phyloP scores from a whole-genome alignment of 805 yeast species.

The Candida hispaniensis region DNA sequence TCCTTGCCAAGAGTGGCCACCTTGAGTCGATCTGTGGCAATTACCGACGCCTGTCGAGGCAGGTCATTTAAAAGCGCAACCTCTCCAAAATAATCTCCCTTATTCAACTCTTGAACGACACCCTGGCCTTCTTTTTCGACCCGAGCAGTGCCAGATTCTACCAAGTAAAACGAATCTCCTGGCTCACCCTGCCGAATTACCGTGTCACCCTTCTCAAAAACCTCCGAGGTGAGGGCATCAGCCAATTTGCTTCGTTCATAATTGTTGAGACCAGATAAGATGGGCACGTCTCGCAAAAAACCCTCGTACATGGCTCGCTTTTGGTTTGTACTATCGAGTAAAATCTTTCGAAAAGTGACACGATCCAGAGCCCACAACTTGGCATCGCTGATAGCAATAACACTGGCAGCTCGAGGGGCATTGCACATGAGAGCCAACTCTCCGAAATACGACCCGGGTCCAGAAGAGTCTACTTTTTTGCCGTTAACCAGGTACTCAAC shows the following conservation, averaged over 20 bases:
- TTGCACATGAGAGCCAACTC: constrained; percentile 96
- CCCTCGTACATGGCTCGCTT: constrained; percentile 86
- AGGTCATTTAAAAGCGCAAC: constrained; percentile 82
- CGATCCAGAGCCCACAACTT: constrained; percentile 90
- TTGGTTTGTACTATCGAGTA: constrained; percentile 81
- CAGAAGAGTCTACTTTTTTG: constrained; percentile 57
- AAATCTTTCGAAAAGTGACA: constrained; percentile 80
- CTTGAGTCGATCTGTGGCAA: constrained; percentile 60
- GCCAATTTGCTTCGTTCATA: constrained; percentile 88
- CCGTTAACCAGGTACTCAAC: constrained; percentile 75
- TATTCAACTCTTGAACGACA: constrained; percentile 45
- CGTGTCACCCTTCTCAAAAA: constrained; percentile 56
- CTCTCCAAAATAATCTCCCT: constrained; percentile 95
- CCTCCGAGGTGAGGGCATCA: constrained; percentile 79
- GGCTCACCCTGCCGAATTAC: constrained; percentile 80
- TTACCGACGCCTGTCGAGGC: constrained; percentile 91
- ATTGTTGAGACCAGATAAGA: constrained; percentile 56
- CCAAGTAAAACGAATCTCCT: constrained; percentile 64
- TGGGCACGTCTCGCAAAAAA: constrained; percentile 77
- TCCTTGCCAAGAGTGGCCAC: constrained; percentile 88
- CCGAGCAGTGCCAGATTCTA: constrained; percentile 74
- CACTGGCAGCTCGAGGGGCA: constrained; percentile 96
- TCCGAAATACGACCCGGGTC: constrained; percentile 87
- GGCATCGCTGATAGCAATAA: constrained; percentile 56
- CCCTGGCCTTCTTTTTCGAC: constrained; percentile 57